These are phyloP conservation scores for Artemisia argyi DNA, from an alignment of 129 eudicot genomes.

Conservation along the genomic window DNA sequence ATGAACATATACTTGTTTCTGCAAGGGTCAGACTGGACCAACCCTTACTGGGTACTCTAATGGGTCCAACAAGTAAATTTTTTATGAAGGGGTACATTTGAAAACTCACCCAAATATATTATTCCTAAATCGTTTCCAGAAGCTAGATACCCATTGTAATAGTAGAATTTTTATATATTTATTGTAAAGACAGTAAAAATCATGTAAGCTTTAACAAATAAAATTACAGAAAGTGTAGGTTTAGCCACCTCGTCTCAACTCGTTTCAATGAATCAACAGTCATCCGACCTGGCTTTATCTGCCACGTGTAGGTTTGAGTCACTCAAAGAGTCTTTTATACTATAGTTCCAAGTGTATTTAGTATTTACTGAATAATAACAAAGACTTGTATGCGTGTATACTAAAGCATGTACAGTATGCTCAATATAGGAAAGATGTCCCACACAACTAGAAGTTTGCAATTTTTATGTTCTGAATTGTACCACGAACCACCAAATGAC, in stretches of 20 bases:
- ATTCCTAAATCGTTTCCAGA: too few relatives aligned
- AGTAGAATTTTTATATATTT: too few relatives aligned
- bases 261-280: neutral
- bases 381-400: neutral
- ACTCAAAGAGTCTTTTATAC: neutral
- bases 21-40: neutral
- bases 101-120: neutral
- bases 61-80: neutral
- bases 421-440: conserved; percentile 1
- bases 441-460: neutral
- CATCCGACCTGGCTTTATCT: too few relatives aligned
- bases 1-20: conserved; percentile 7
- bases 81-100: too few relatives aligned
- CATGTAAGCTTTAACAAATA: too few relatives aligned
- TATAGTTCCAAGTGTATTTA: neutral
- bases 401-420: neutral
- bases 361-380: neutral
- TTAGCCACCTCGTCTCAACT: neutral
- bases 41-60: neutral
- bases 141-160: too few relatives aligned
- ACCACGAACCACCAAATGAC: neutral
- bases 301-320: too few relatives aligned
- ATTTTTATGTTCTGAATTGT: conserved; percentile 5
- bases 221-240: too few relatives aligned
- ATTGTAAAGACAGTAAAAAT: too few relatives aligned